Base-by-base conservation (phyloP, 2,329 filamentous ascomycete species). In the Trichoderma aggressivum region DNA sequence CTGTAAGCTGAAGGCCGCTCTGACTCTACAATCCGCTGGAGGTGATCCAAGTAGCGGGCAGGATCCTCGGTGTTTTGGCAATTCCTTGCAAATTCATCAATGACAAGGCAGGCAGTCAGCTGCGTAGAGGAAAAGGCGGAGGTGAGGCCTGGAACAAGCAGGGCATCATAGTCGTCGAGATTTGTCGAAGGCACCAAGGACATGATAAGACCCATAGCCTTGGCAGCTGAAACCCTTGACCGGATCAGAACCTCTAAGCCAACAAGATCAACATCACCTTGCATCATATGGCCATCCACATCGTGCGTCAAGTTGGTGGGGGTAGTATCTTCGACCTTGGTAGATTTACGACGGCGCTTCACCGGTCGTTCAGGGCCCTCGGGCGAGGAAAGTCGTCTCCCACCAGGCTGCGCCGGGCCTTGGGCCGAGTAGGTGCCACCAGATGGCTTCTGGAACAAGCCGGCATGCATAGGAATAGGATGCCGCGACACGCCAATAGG, bases 281-380 rank as follows among this genome's bases (percentile, higher is more conserved):
- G 93, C 85, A 99, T 94, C 91, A 99, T 98, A 75, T 97, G 94
- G 11, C 94, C 96, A 79, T 99, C 96, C 21, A 99, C 94, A 80
- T 99, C 97, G 81, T 99, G 96, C 1, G 92, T 89, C n/a, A 92
- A 84, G n/a, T 84, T 87, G 5, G 87, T 82, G 1, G 88, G 83
- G 1, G 87, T 83, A 10, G 87, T 82, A 32, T 94, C 91, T 69
- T 96, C 93, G 24, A 88, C 83, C 83, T 97, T 97, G n/a, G 92
- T 90, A 0, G 92, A 92, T 80, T 94, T 97, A 72, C 94, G 90
- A 39, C 94, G 88, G 74, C 93, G 90, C 81, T 96, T 93, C 2
- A 90, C 84, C 16, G 89, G 86, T 72, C 92, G 87, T 72, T 93
- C 89, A 14, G 84, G 82, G 6, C 83, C 83, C 70, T 89, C 85